Percentiles rank a stretch among this genome's conserved stretches.
These are phyloP conservation scores for Suillus americanus DNA, from an alignment of 768 basidiomycete species.

Conservation along the genomic window DNA sequence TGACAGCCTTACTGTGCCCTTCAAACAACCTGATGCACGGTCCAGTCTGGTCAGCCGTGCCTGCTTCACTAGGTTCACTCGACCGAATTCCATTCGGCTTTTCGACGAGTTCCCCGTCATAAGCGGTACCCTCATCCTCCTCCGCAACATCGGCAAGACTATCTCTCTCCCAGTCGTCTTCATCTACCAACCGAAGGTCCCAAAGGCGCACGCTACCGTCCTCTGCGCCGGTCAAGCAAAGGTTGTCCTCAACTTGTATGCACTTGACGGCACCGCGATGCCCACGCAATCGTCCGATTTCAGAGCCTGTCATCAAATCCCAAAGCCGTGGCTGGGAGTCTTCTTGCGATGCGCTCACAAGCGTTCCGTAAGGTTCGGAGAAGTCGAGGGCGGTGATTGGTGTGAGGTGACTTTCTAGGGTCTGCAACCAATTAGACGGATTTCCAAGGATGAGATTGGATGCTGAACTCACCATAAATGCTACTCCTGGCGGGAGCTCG, in stretches of 20 bases:
- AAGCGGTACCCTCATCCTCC: slow-evolving; percentile 46
- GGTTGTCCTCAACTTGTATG: slow-evolving; percentile 87
- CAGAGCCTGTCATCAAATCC: slow-evolving; percentile 89
- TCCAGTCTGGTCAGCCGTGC: slow-evolving; percentile 42
- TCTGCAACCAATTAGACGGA: slow-evolving; percentile 41
- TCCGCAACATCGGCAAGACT: slow-evolving; percentile 63
- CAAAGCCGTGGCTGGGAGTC: slow-evolving; percentile 89
- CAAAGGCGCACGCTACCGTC: slow-evolving; percentile 87
- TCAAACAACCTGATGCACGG: slow-evolving; percentile 73
- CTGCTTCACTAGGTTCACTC: slow-evolving; percentile 36
- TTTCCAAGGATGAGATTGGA: neutral
- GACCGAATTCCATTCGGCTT: slow-evolving; percentile 42
- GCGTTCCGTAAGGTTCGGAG: slow-evolving; percentile 92
- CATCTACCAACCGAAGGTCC: slow-evolving; percentile 86
- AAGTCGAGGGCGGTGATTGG: slow-evolving; percentile 91
- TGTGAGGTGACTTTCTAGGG: slow-evolving; percentile 75
- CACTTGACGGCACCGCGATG: slow-evolving; percentile 83
- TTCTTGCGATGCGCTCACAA: slow-evolving; percentile 85
- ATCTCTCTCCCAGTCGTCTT: slow-evolving; percentile 61
- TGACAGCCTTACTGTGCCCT: slow-evolving; percentile 92
- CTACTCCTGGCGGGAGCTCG: slow-evolving; percentile 89
- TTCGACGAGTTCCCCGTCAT: slow-evolving; percentile 39
- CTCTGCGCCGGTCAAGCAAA: slow-evolving; percentile 88
- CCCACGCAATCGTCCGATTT: slow-evolving; percentile 82
- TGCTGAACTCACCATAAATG: slow-evolving; percentile 81